Percentiles rank a stretch among this genome's conserved stretches.
Conservation (phyloP, 2,329 filamentous ascomycete genomes). For the Truncatella angustata region DNA sequence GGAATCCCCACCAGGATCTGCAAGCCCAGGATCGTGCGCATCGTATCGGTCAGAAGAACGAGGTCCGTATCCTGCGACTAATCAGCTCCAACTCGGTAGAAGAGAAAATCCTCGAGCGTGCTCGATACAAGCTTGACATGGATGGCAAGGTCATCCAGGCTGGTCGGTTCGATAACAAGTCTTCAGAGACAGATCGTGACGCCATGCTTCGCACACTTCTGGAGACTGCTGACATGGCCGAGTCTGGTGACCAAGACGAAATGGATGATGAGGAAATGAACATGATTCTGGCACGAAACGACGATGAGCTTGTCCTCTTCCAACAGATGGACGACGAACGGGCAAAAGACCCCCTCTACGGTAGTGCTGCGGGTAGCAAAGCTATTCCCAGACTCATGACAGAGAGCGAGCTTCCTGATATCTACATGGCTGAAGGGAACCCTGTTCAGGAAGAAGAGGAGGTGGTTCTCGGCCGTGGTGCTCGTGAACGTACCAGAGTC, state of each 20-base stretch:
- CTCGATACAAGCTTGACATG: slow-evolving; percentile 98
- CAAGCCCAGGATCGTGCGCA: slow-evolving; percentile 99
- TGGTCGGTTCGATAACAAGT: slow-evolving; percentile 99
- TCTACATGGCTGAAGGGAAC: slow-evolving; percentile 86
- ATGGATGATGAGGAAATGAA: slow-evolving; percentile 99
- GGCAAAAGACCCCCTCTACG: slow-evolving; percentile 65
- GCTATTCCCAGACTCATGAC: slow-evolving; percentile 75
- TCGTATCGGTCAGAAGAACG: slow-evolving; percentile 99
- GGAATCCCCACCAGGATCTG: slow-evolving; percentile 99
- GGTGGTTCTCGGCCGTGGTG: slow-evolving; percentile 80
- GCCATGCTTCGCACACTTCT: slow-evolving; percentile 92
- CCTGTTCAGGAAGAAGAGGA: slow-evolving; percentile 76
- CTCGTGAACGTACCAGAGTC: slow-evolving; percentile 90
- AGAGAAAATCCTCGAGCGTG: slow-evolving; percentile 96
- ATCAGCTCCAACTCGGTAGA: slow-evolving; percentile 97
- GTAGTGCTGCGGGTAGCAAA: slow-evolving; percentile 61
- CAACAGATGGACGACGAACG: slow-evolving; percentile 81
- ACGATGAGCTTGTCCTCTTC: slow-evolving; percentile 76
- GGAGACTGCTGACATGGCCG: slow-evolving; percentile 73
- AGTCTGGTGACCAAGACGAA: slow-evolving; percentile 78
- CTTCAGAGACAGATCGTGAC: slow-evolving; percentile 96
- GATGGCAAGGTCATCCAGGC: slow-evolving; percentile 99
- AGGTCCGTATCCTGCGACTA: slow-evolving; percentile 91
- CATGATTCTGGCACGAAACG: slow-evolving; percentile 84
- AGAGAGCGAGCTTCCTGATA: slow-evolving; percentile 87